Evolutionary conservation across 2,329 filamentous ascomycete species (phyloP), one percentile per base, ranked within the genome.

Genomic region (Cladorrhinum sp.): DNA sequence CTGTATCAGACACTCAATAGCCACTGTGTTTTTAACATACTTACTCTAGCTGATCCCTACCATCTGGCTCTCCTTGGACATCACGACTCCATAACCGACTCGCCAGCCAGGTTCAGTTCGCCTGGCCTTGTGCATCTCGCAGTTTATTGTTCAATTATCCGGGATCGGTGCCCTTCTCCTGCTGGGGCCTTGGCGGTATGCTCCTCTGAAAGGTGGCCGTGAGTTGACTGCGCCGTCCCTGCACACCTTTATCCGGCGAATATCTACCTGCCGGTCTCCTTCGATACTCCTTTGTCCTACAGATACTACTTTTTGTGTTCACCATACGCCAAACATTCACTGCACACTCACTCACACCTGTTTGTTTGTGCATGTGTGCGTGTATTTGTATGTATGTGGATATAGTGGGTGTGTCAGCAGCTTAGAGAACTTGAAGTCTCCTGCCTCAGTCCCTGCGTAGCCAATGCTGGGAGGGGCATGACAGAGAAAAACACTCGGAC

Each of bases 221-320:
- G 59, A 60, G 53, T 64, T 59, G 60, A 65, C 66, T 70, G 66
- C 62, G 67, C 67, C 66, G 66, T 66, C 58, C 55, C 60, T 63
- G 60, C 58, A 62, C 62, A 65, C 61, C 62, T 70, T 70, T 68
- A 67, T 60, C 65, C 68, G 65, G 68, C 62, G 62, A 68, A 68
- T 67, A 68, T 64, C 64, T 66, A 67, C 36, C 63, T 68, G 59
- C 62, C 64, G 57, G 55, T 58, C 62, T 36, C 66, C 63, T 64
- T 62, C 62, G 24, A 48, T 51, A 24, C 56, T 62, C 55, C 60
- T 57, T 60, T 66, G 23, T 63, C 61, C 56, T 60, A 39, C 63
- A 54, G 33, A 63, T 42, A 60, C 48, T 57, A 58, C 57, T 57
- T 42, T n/a, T 46, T 46, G 46, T 51, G 30, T 46, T 57, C 54